These are phyloP conservation scores for Apophysomyces elegans DNA, from an alignment of 371 early-diverging fungal genomes.

Conservation along the genomic window DNA sequence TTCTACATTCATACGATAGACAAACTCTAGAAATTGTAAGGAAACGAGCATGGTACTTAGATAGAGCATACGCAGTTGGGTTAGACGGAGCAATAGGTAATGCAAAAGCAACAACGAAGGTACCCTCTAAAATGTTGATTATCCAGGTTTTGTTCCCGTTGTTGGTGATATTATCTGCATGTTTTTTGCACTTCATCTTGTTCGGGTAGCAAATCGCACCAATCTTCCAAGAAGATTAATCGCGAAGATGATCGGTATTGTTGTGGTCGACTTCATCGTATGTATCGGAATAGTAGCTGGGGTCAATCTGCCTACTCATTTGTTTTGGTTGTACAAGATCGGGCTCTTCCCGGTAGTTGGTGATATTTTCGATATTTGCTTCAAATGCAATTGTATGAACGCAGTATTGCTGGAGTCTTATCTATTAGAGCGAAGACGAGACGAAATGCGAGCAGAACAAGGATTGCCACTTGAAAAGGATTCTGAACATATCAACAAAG, in stretches of 20 bases:
- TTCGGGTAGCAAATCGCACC: constrained; percentile 24
- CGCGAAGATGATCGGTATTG: constrained; percentile 31
- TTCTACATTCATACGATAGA: not conserved
- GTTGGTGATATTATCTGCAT: constrained; percentile 39
- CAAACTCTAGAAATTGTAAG: not conserved
- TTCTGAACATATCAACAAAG: not conserved
- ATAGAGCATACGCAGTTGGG: not conserved
- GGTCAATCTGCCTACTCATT: not conserved
- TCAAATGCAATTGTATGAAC: constrained; percentile 45
- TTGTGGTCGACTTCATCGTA: constrained; percentile 36
- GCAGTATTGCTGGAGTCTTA: constrained; percentile 42
- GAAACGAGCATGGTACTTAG: constrained; percentile 3
- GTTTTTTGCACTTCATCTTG: constrained; percentile 25
- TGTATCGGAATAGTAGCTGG: not conserved
- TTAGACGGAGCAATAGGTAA: not conserved
- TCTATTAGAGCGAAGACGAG: constrained; percentile 31
- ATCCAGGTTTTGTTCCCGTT: constrained; percentile 30
- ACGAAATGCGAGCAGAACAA: constrained; percentile 35
- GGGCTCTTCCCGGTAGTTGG: constrained; percentile 36
- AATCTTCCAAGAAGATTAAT: constrained; percentile 23
- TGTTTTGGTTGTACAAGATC: constrained; percentile 9
- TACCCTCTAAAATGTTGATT: not conserved
- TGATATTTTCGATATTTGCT: constrained; percentile 44
- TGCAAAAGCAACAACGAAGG: not conserved
- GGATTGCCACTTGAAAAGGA: constrained; percentile 7